Percentiles rank a stretch among this genome's conserved stretches.
Evolutionary conservation across 1,284 basidiomycete species (phyloP).

Genomic region (Leccinum brunneo-olivaceum): DNA sequence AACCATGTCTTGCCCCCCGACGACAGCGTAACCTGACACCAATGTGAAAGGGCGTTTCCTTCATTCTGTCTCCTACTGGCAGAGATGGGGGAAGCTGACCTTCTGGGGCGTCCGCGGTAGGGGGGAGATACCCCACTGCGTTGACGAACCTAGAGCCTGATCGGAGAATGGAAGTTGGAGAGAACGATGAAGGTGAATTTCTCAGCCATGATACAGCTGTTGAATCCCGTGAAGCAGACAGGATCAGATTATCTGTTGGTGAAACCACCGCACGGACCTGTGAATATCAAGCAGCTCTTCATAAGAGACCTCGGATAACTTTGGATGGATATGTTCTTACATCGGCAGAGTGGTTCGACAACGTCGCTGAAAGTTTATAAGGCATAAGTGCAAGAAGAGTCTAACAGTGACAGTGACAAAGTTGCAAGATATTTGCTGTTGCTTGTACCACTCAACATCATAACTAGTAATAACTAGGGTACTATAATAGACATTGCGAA

Average conservation of each 20-base stretch:
- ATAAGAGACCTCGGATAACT: not conserved
- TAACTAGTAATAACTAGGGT: no score
- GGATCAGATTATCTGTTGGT: slow-evolving; percentile 63
- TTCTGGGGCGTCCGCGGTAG: slow-evolving; percentile 59
- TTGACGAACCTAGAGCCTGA: slow-evolving; percentile 78
- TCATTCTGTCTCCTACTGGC: slow-evolving; percentile 6
- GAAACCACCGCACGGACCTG: slow-evolving; percentile 73
- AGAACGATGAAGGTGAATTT: slow-evolving; percentile 45
- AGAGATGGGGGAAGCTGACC: slow-evolving; percentile 37
- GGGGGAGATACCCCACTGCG: slow-evolving; percentile 71
- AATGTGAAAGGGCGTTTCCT: slow-evolving; percentile 2
- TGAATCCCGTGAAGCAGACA: slow-evolving; percentile 87
- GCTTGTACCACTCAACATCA: no score
- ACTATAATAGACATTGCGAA: no score
- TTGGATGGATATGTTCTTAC: slow-evolving; percentile 39
- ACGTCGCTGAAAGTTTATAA: slow-evolving; percentile 79
- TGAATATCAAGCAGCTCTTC: slow-evolving; percentile 19
- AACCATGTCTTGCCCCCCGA: slow-evolving; percentile 82
- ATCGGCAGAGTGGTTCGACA: slow-evolving; percentile 67
- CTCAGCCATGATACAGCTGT: slow-evolving; percentile 83
- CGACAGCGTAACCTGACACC: slow-evolving; percentile 68
- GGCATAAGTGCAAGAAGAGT: no score
- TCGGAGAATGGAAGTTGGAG: slow-evolving; percentile 48
- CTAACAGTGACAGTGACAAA: no score
- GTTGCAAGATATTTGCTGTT: slow-evolving; percentile 2